Conservation (phyloP, 1,139 yeast genomes). For the Lodderomyces elongisporus region DNA sequence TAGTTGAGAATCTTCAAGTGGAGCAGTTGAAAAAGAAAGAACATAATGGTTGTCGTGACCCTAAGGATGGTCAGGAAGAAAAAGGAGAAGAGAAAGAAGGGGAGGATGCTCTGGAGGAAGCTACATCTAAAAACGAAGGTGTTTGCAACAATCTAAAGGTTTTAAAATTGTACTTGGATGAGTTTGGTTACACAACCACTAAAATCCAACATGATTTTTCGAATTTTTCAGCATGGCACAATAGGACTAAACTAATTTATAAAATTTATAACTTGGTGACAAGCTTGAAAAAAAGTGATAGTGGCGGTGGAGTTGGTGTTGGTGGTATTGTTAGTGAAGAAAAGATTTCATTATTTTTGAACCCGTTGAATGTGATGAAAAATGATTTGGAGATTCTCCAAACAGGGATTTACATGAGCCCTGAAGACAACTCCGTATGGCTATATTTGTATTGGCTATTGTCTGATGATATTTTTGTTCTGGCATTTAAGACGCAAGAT, state of each 20-base stretch:
- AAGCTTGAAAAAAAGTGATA: not conserved
- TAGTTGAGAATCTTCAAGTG: slow-evolving; percentile 51
- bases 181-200: slow-evolving; percentile 71
- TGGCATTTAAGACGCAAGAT: slow-evolving; percentile 20
- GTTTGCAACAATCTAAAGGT: slow-evolving; percentile 11
- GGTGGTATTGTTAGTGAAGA: slow-evolving; percentile 15
- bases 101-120: not conserved
- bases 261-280: slow-evolving; percentile 31
- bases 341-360: slow-evolving; percentile 17
- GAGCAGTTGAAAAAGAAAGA: slow-evolving; percentile 6
- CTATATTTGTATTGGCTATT: slow-evolving; percentile 80
- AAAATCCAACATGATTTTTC: slow-evolving; percentile 82
- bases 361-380: slow-evolving; percentile 34
- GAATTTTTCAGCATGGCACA: slow-evolving; percentile 96
- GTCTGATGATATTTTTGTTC: slow-evolving; percentile 46
- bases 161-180: slow-evolving; percentile 36
- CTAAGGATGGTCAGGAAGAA: slow-evolving; percentile 7
- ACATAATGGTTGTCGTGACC: no score
- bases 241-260: slow-evolving; percentile 68
- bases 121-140: no score
- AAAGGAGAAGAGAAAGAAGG: slow-evolving; percentile 2
- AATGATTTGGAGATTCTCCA: slow-evolving; percentile 66
- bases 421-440: slow-evolving; percentile 94
- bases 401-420: slow-evolving; percentile 88
- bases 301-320: not conserved